Conservation (phyloP, 768 basidiomycete genomes). For the Naganishia vishniacii region DNA sequence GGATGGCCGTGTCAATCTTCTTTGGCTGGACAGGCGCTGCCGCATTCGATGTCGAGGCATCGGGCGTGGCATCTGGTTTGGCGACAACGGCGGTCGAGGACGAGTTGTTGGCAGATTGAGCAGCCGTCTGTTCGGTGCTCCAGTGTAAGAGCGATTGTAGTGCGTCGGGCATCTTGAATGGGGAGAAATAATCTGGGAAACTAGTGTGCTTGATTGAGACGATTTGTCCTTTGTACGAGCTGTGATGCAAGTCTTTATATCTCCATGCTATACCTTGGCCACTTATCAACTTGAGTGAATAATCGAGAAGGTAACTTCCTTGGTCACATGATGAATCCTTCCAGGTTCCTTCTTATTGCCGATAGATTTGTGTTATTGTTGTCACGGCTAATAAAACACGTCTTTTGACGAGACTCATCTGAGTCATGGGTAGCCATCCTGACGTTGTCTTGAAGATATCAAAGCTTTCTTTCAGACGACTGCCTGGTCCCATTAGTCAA, state of each 20-base stretch:
- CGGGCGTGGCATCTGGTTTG: not conserved
- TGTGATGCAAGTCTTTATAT: not conserved
- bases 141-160: slow-evolving; percentile 15
- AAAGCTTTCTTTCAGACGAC: too few relatives aligned
- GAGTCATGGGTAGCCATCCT: not conserved
- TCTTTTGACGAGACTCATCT: not conserved
- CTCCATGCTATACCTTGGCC: too few relatives aligned
- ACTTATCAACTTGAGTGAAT: too few relatives aligned
- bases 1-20: slow-evolving; percentile 42
- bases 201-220: not conserved
- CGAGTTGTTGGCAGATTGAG: not conserved
- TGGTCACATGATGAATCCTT: slow-evolving; percentile 8
- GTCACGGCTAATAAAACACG: not conserved
- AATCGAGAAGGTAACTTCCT: slow-evolving; percentile 9
- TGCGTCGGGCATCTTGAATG: slow-evolving; percentile 13
- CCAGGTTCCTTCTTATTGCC: slow-evolving; percentile 4
- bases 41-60: not conserved
- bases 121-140: slow-evolving; percentile 1
- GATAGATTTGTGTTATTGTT: not conserved
- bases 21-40: slow-evolving; percentile 16
- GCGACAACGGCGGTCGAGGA: not conserved
- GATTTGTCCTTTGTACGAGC: too few relatives aligned
- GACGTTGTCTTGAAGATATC: too few relatives aligned
- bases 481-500: too few relatives aligned
- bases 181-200: not conserved